Base-by-base conservation (phyloP, 129 eudicot species). In the Smallanthus sonchifolius region DNA sequence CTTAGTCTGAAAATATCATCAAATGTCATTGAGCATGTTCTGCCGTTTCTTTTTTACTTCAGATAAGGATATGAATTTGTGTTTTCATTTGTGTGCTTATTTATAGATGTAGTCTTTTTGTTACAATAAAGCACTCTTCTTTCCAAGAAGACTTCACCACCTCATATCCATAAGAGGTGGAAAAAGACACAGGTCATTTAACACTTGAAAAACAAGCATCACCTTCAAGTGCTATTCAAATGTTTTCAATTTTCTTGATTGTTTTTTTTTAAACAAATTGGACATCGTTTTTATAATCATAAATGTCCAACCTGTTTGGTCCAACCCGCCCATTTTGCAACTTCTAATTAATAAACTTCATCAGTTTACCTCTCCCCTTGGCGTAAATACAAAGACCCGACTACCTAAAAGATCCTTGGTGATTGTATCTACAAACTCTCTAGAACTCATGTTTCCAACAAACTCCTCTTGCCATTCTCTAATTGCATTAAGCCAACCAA, bases 381-480 rank as follows among this genome's bases (percentile, higher is more conserved):
- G 98, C 9, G 98, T 90, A 85, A 94, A 94, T 38, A 94, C 98
- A 80, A 94, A 94, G 64, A 94, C 91, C 14, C 97, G 93, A 47
- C 97, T 94, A 54, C 98, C 98, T 45, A 94, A 65, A 48, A 90
- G 97, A 83, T 94, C 98, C 79, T 88, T 85, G 75, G 98, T 94
- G 81, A 94, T 78, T 57, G 96, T 88, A 76, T 94, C 98, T 39
- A 94, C 98, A 79, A 94, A 94, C 85, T 94, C 98, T 83, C 96
- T 88, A n/a, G 96, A 90, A 74, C 91, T 94, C 98, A 94, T 94
- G 82, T 91, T 91, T 37, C 98, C 98, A 77, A 94, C 98, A 85
- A 94, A 94, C 85, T 94, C 98, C 71, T 94, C 98, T 73, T 94
- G 98, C 98, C 98, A 94, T 77, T 94, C 98, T 80, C 97, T 88